A percentile compares a stretch with the other conserved stretches of the same genome.
Evolutionary conservation across 148 eudicot genomes (phyloP).

Genomic region (Nepenthes mirabilis): DNA sequence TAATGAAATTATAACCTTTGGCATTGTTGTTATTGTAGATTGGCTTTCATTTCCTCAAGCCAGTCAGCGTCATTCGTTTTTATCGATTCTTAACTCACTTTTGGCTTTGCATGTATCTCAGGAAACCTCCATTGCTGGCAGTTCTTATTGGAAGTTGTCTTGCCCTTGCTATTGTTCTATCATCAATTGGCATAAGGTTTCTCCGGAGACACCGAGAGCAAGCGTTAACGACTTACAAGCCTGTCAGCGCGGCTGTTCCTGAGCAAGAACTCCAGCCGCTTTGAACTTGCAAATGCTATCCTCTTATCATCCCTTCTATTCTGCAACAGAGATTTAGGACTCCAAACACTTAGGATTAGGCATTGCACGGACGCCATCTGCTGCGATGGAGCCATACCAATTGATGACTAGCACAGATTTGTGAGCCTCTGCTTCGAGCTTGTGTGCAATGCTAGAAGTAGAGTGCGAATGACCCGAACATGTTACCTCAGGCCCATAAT

Average conservation of each 20-base stretch:
- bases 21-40: no score
- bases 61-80: neutral
- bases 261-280: conserved; percentile 60
- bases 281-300: conserved; percentile 3
- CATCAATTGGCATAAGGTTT: conserved; percentile 25
- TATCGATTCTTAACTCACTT: neutral
- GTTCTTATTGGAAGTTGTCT: conserved; percentile 14
- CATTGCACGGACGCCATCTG: no score
- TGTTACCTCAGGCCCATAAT: no score
- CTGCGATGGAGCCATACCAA: no score
- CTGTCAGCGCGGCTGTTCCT: conserved; percentile 26
- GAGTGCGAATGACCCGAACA: no score
- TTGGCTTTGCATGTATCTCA: neutral
- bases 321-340: neutral
- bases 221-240: conserved; percentile 20
- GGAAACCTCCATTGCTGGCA: conserved; percentile 18
- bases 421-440: no score
- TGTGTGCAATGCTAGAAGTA: no score
- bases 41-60: no score
- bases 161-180: conserved; percentile 16
- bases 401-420: no score
- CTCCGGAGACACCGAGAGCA: conserved; percentile 27
- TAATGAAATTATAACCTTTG: no score
- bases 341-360: no score
- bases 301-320: neutral